Evolutionary conservation across 352 stramenopile genomes (phyloP).

Genomic region (Globisporangium megalacanthum): DNA sequence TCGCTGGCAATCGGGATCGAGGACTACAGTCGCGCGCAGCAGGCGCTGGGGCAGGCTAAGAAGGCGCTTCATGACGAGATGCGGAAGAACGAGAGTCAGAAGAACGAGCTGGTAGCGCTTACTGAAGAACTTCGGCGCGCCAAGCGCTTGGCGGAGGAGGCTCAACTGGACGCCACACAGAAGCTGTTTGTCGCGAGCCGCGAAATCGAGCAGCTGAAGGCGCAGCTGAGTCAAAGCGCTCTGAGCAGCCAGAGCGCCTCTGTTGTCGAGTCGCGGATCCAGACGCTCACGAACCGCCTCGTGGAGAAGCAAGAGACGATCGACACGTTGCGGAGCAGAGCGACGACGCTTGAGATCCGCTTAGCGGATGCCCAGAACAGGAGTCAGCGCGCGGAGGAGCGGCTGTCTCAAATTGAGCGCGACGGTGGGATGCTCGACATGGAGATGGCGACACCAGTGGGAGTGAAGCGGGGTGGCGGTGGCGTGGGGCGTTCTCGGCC

Average conservation of each 20-base stretch:
- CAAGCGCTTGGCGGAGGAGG: constrained; percentile 30
- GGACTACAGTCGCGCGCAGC: constrained; percentile 55
- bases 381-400: constrained; percentile 46
- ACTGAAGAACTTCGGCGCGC: constrained; percentile 46
- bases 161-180: constrained; percentile 29
- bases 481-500: constrained; percentile 22
- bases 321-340: constrained; percentile 54
- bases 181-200: constrained; percentile 31
- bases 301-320: constrained; percentile 83
- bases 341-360: constrained; percentile 69
- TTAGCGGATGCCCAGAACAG: constrained; percentile 47
- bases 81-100: constrained; percentile 55
- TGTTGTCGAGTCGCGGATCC: constrained; percentile 55
- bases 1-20: constrained; percentile 34
- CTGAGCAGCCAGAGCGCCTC: constrained; percentile 15
- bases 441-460: constrained; percentile 52
- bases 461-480: constrained; percentile 18
- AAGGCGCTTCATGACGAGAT: constrained; percentile 72
- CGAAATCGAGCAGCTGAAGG: constrained; percentile 43
- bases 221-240: constrained; percentile 32
- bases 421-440: constrained; percentile 60
- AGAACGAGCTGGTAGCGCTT: constrained; percentile 57
- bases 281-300: constrained; percentile 71
- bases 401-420: constrained; percentile 53
- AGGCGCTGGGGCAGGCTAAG: constrained; percentile 63